Percentiles rank a stretch among this genome's conserved stretches.
Evolutionary conservation across 768 basidiomycete species (phyloP).

Genomic region (Chalciporus pseudorubinellus): DNA sequence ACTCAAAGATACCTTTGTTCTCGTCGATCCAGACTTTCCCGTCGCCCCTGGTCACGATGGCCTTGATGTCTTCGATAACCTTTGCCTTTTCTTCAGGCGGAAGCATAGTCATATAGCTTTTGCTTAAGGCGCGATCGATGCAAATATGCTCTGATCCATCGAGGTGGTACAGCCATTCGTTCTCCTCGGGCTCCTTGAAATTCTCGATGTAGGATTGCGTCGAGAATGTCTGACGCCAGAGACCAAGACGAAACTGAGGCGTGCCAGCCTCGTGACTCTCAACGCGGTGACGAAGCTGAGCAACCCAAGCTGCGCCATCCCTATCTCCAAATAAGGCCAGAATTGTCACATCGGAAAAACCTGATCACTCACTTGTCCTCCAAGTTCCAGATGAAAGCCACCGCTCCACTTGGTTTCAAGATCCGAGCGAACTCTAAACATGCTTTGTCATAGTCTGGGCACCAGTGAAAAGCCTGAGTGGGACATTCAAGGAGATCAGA

Average conservation of each 20-base stretch:
- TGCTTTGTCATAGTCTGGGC: conserved; percentile 72
- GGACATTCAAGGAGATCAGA: conserved; percentile 7
- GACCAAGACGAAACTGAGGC: conserved; percentile 76
- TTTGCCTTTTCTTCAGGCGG: conserved; percentile 54
- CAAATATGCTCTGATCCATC: conserved; percentile 53
- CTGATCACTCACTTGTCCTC: conserved; percentile 61
- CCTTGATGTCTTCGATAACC: conserved; percentile 49
- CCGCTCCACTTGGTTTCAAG: conserved; percentile 69
- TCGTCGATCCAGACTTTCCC: conserved; percentile 76
- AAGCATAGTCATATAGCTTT: conserved; percentile 79
- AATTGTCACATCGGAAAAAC: background rate
- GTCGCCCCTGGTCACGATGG: conserved; percentile 57
- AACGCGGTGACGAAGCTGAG: conserved; percentile 62
- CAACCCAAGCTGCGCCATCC: conserved; percentile 69
- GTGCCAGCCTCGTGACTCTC: conserved; percentile 68
- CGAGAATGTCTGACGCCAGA: conserved; percentile 73
- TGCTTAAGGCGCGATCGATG: conserved; percentile 70
- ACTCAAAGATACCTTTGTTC: conserved; percentile 69
- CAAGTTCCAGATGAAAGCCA: conserved; percentile 86
- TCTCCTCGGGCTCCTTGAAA: conserved; percentile 62
- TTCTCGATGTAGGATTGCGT: conserved; percentile 54
- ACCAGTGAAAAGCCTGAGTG: conserved; percentile 90
- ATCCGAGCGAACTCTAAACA: conserved; percentile 75
- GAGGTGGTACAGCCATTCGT: conserved; percentile 51
- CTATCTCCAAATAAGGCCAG: conserved; percentile 30